Evolutionary conservation across 1,139 yeast genomes (phyloP).

Genomic region (Yarrowia galli): DNA sequence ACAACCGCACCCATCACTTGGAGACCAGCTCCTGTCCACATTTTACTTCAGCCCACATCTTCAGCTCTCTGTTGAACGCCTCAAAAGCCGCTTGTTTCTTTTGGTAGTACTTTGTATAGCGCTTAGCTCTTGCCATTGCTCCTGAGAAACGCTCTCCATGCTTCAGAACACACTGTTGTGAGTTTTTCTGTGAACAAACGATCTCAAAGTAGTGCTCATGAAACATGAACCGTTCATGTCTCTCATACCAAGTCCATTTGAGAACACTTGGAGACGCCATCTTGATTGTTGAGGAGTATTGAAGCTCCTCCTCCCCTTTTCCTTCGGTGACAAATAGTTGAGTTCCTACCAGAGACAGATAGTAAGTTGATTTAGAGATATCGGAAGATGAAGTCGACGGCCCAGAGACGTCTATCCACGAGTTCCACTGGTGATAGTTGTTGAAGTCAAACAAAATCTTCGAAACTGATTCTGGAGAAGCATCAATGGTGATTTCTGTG

Average conservation of each 20-base stretch:
- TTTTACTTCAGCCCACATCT: neutral
- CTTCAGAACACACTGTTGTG: neutral
- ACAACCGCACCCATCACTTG: too few relatives aligned
- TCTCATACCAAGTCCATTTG: constrained; percentile 7
- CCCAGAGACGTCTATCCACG: neutral
- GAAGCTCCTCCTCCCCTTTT: neutral
- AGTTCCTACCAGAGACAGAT: neutral
- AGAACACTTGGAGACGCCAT: constrained; percentile 9
- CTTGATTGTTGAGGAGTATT: neutral
- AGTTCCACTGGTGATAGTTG: constrained; percentile 10
- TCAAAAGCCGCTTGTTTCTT: neutral
- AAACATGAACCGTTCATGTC: neutral
- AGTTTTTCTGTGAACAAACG: neutral
- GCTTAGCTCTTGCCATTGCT: neutral
- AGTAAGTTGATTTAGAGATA: constrained; percentile 9
- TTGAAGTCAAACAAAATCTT: neutral
- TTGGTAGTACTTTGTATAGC: constrained; percentile 3
- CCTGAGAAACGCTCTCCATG: constrained; percentile 9
- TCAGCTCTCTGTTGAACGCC: neutral
- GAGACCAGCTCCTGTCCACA: neutral
- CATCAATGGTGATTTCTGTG: constrained; percentile 7
- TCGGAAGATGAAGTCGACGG: neutral
- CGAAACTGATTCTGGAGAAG: constrained; percentile 6
- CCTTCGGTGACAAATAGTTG: neutral
- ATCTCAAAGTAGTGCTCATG: constrained; percentile 21